These are phyloP conservation scores for Colletotrichum brevisporum DNA, from an alignment of 2,329 filamentous ascomycete species.

Conservation along the genomic window DNA sequence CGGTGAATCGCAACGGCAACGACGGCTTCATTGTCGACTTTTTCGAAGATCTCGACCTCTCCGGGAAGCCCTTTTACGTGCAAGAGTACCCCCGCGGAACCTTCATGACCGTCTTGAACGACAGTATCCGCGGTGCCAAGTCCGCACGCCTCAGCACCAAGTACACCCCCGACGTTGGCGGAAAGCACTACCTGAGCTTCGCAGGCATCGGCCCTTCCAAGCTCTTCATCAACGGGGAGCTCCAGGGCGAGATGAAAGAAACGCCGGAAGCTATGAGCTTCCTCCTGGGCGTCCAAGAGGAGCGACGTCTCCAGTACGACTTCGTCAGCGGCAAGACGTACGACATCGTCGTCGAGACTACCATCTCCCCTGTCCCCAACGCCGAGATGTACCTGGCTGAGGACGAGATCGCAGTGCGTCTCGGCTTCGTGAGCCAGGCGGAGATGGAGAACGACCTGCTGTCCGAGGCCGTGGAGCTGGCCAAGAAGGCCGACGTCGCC, in stretches of 20 bases:
- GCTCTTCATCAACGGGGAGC: constrained; percentile 71
- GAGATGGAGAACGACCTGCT: constrained; percentile 32
- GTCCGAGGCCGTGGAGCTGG: constrained; percentile 68
- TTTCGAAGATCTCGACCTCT: too few species aligned
- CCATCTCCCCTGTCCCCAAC: too few species aligned
- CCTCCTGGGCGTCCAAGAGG: constrained; percentile 71
- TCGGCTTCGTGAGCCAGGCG: constrained; percentile 2
- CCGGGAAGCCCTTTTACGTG: too few species aligned
- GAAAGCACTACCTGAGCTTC: constrained; percentile 48
- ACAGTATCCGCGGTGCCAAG: constrained; percentile 9
- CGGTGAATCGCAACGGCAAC: too few species aligned
- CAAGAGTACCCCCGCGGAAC: background rate
- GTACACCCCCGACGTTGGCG: constrained; percentile 39
- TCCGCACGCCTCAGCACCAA: constrained; percentile 5
- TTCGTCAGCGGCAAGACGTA: background rate
- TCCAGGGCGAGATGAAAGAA: constrained; percentile 62
- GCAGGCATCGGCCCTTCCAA: constrained; percentile 68
- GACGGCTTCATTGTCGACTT: too few species aligned
- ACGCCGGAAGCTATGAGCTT: constrained; percentile 73
- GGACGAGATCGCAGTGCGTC: background rate
- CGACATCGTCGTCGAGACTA: too few species aligned
- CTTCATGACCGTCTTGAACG: constrained; percentile 13
- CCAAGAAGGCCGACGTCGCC: constrained; percentile 73
- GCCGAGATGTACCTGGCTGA: background rate
- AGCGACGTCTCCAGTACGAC: too few species aligned